Conservation (phyloP, 2,329 filamentous ascomycete genomes). For the Didymella arachidicola region DNA sequence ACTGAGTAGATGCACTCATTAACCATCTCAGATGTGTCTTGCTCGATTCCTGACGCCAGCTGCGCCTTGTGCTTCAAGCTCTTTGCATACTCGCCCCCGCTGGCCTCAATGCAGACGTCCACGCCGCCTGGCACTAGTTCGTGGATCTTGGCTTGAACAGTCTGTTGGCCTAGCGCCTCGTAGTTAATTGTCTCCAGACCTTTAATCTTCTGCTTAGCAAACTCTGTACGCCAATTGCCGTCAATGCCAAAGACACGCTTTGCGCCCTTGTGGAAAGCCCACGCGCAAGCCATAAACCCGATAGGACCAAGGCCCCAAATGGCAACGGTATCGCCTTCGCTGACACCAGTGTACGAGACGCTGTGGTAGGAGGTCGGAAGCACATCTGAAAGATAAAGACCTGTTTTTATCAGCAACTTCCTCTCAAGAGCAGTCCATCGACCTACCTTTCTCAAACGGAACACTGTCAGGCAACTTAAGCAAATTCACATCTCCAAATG, state of each 20-base stretch:
- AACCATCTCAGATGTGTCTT: not conserved
- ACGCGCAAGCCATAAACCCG: not conserved
- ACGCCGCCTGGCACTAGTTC: not conserved
- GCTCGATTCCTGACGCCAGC: not conserved
- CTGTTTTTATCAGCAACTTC: not conserved
- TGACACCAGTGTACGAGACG: not conserved
- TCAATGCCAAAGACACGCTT: not conserved
- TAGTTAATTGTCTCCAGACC: not conserved
- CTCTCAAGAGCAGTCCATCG: too few species aligned
- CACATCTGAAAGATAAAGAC: not conserved
- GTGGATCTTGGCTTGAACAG: not conserved
- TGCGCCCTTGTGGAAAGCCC: not conserved
- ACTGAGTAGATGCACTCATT: not conserved
- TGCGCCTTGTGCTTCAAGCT: not conserved
- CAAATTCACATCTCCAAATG: not conserved
- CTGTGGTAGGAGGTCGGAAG: not conserved
- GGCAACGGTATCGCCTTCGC: not conserved
- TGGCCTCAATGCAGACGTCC: not conserved
- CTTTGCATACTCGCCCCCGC: not conserved
- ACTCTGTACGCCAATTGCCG: not conserved
- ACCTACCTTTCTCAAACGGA: not conserved
- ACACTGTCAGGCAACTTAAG: not conserved
- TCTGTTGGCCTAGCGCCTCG: not conserved
- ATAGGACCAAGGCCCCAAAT: not conserved
- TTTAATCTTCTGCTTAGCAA: not conserved